Evolutionary conservation across 192 early-diverging fungal species (phyloP).

Genomic region (Cetraspora pellucida): DNA sequence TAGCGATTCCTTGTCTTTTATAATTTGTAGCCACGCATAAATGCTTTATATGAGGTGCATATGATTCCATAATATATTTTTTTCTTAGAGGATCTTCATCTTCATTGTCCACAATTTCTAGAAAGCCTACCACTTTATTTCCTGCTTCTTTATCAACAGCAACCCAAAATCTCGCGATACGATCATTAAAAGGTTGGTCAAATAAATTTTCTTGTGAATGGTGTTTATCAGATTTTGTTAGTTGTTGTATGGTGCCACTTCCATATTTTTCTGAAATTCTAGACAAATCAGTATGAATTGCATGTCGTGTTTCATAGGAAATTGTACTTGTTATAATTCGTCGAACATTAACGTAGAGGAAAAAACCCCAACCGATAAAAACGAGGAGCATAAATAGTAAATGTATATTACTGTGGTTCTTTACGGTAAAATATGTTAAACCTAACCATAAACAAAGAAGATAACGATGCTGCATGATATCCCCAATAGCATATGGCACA

Average conservation of each 20-base stretch:
- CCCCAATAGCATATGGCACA: neutral
- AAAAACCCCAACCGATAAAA: slow-evolving; percentile 7
- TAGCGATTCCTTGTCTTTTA: slow-evolving; percentile 14
- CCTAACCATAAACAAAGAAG: neutral
- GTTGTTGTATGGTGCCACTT: no score
- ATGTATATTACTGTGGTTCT: neutral
- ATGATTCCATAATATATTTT: neutral
- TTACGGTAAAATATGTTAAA: slow-evolving; percentile 15
- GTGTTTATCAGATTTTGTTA: neutral
- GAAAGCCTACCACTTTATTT: slow-evolving; percentile 11
- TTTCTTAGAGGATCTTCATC: neutral
- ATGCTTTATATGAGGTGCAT: neutral
- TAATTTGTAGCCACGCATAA: slow-evolving; percentile 3
- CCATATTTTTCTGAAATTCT: neutral
- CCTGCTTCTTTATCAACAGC: slow-evolving; percentile 18
- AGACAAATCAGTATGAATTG: neutral
- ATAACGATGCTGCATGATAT: slow-evolving; percentile 10
- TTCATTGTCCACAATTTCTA: neutral
- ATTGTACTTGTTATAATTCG: neutral
- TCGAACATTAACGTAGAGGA: neutral
- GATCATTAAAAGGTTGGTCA: neutral
- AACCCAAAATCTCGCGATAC: slow-evolving; percentile 12
- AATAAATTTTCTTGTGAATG: neutral
- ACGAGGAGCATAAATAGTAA: neutral
- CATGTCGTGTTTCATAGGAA: neutral